Evolutionary conservation across 495 filamentous ascomycete species (phyloP).

Genomic region (Penicillium crystallinum): DNA sequence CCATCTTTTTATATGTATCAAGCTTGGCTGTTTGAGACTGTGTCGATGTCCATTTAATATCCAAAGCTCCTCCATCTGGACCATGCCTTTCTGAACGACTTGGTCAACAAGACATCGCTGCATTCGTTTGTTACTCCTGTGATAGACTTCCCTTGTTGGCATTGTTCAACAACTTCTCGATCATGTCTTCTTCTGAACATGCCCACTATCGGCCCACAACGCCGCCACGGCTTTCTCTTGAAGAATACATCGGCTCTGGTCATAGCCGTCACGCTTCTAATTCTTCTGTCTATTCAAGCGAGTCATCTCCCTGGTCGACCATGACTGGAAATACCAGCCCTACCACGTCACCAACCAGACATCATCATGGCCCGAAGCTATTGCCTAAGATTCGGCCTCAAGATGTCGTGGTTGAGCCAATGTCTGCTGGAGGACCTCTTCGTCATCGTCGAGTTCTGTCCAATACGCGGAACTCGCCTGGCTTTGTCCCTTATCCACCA

Average conservation of each 20-base stretch:
- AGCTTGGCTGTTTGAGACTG: conserved; percentile 19
- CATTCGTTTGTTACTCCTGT: conserved; percentile 9
- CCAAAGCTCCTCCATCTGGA: conserved; percentile 28
- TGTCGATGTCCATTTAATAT: conserved; percentile 38
- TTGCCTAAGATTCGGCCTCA: conserved; percentile 84
- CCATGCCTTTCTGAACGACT: conserved; percentile 9
- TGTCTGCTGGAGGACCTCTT: conserved; percentile 34
- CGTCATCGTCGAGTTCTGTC: conserved; percentile 54
- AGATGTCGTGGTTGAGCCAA: conserved; percentile 67
- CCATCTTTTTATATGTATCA: conserved; percentile 24
- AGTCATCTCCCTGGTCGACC: conserved; percentile 75
- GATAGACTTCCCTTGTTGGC: background rate
- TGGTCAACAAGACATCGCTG: conserved; percentile 11
- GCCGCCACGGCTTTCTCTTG: conserved; percentile 35
- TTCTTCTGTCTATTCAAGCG: conserved; percentile 53
- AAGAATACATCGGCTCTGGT: conserved; percentile 25
- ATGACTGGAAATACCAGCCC: conserved; percentile 71
- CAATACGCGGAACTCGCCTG: conserved; percentile 47
- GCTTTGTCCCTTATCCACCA: conserved; percentile 39
- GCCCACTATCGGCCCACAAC: conserved; percentile 45
- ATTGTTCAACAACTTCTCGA: conserved; percentile 3
- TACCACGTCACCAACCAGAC: conserved; percentile 61
- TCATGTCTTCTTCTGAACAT: conserved; percentile 45
- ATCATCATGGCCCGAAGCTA: conserved; percentile 72
- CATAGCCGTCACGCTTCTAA: conserved; percentile 44